Base-by-base conservation (phyloP, 352 stramenopile species). In the Globisporangium acanthophoron region DNA sequence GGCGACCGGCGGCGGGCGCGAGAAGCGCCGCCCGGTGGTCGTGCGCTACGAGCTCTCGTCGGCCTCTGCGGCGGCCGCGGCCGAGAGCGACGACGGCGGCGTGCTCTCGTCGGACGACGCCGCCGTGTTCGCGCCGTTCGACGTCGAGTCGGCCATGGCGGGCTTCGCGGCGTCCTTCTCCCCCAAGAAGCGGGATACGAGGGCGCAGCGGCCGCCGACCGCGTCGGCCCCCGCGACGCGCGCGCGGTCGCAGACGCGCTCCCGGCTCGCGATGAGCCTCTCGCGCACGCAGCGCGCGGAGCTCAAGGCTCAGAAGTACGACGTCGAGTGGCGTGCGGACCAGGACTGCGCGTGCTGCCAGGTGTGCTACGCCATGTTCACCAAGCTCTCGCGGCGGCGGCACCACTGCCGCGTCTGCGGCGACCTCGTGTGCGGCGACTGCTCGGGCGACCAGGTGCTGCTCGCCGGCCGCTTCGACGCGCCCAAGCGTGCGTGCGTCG, bases 321-420 rank as follows among this genome's bases (percentile, higher is more conserved):
- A 86, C 59, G 81, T 91, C 43, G 67, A 74, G 31, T 91, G 81
- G 81, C 76, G 71, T 51, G 58, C 71, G 18, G 81, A 91, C 61
- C 60, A 79, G 53, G 78, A 86, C 20, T 78, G 65, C 35, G 33
- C 59, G 45, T 84, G 80, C 56, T 91, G 81, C 58, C 76, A 85
- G 63, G 66, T 89, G 45, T 91, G 81, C 56, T 84, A 78, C 63
- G 65, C 74, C 47, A 76, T 80, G 61, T 91, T 91, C 64, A 86
- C 78, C 21, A 89, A 80, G 58, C 71, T 90, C 37, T 80, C 80
- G 43, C 76, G 78, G 2, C 81, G 85, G 1, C 83, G 83, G 9
- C 82, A 92, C 64, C 85, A 94, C 55, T 94, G 85, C 59, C 80
- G 85, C 49, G 68, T 92, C 21, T 94, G 84, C 53, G 84, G 84